Percentiles rank a stretch among this genome's conserved stretches.
These are phyloP conservation scores for Suhomyces atakaporum DNA, from an alignment of 1,139 yeast species.

Conservation along the genomic window DNA sequence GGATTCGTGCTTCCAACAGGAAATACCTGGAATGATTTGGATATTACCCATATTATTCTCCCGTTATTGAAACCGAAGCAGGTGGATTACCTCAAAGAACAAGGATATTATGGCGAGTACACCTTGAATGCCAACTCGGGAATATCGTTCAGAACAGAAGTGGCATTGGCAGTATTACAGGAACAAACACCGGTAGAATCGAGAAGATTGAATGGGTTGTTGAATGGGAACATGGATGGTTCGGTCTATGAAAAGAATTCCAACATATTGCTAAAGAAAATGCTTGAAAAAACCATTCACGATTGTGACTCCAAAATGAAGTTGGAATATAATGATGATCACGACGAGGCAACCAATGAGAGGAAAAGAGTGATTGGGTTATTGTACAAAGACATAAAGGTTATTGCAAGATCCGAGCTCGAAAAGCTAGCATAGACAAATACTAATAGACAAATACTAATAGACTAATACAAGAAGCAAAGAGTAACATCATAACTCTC, in stretches of 20 bases:
- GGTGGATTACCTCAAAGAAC: slow-evolving; percentile 45
- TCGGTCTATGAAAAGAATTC: slow-evolving; percentile 35
- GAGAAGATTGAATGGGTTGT: slow-evolving; percentile 28
- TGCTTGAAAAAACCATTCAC: slow-evolving; percentile 32
- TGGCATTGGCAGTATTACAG: slow-evolving; percentile 68
- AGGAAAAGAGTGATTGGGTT: slow-evolving; percentile 24
- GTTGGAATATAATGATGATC: slow-evolving; percentile 21
- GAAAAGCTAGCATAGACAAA: not conserved
- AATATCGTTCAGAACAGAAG: slow-evolving; percentile 71
- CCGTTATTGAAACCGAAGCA: slow-evolving; percentile 42
- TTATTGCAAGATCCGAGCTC: slow-evolving; percentile 20
- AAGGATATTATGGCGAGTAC: slow-evolving; percentile 71
- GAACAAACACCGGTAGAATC: slow-evolving; percentile 41
- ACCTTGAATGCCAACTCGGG: slow-evolving; percentile 54
- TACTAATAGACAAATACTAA: no score
- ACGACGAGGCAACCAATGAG: slow-evolving; percentile 15
- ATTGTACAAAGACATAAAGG: slow-evolving; percentile 27
- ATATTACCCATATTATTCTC: slow-evolving; percentile 50
- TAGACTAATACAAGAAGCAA: no score
- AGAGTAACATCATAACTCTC: no score
- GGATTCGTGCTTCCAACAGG: slow-evolving; percentile 60
- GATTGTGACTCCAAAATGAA: slow-evolving; percentile 23
- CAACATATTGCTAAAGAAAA: slow-evolving; percentile 28
- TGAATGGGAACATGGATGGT: slow-evolving; percentile 44
- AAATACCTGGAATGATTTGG: slow-evolving; percentile 73